Percentiles rank a stretch among this genome's conserved stretches.
phyloP scores from a whole-genome alignment of 1,284 basidiomycete species.

The Ganoderma boninense region DNA sequence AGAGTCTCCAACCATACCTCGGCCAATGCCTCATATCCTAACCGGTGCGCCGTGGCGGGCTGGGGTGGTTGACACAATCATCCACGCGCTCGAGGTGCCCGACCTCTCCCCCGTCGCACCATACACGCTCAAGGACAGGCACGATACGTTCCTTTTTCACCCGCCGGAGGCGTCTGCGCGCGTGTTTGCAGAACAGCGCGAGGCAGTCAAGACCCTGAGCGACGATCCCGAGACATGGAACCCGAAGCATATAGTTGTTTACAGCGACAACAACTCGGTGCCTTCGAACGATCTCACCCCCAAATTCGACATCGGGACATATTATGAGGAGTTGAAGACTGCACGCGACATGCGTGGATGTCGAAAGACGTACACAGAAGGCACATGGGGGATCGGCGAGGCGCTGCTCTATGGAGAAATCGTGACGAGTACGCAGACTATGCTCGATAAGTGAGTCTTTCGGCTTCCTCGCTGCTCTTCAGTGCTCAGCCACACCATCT shows the following conservation, averaged over 20 bases:
- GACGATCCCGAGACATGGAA: conserved; percentile 46
- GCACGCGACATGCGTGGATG: conserved; percentile 28
- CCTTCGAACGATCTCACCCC: conserved; percentile 58
- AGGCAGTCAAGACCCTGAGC: background rate
- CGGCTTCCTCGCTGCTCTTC: background rate
- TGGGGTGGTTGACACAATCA: conserved; percentile 14
- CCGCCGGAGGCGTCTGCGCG: conserved; percentile 44
- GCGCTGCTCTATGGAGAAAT: conserved; percentile 87
- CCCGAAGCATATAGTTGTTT: conserved; percentile 58
- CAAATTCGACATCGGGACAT: conserved; percentile 62
- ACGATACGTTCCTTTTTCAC: conserved; percentile 75
- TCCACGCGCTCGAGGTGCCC: conserved; percentile 47
- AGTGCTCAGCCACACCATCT: background rate
- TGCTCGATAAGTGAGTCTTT: conserved; percentile 85
- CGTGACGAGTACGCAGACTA: conserved; percentile 94
- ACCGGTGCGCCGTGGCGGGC: conserved; percentile 24
- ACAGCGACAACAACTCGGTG: conserved; percentile 36
- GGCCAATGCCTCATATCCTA: conserved; percentile 64
- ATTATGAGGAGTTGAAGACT: conserved; percentile 49
- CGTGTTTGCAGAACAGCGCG: conserved; percentile 48
- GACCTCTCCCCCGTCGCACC: conserved; percentile 36
- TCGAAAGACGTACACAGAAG: conserved; percentile 15
- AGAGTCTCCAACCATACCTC: conserved; percentile 12
- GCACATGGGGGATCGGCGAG: conserved; percentile 74
- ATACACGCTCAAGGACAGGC: conserved; percentile 58